Base-by-base conservation (phyloP, 2,329 filamentous ascomycete species). In the Exophiala aquamarina region DNA sequence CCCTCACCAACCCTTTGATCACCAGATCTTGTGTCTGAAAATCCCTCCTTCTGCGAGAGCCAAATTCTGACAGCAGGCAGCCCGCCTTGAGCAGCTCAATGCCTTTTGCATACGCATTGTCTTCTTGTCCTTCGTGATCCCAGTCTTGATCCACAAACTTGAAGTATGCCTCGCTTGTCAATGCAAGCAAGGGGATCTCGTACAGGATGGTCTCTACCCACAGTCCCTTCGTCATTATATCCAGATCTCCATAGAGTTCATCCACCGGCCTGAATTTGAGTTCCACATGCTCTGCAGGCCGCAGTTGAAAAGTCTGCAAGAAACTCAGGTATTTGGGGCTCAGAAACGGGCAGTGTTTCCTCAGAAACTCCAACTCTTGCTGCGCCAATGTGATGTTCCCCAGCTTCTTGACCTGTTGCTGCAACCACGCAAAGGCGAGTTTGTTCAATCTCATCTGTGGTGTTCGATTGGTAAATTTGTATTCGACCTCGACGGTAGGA, bases 201-300 rank as follows among this genome's bases (percentile, higher is more conserved):
- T 98, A 98, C 18, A 98, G 80, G 48, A 98, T 98, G 0, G 93
- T 97, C 58, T 96, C 90, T 7, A 89, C 80, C 93, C 93, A 98
- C 44, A 83, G 75, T 8, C 93, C 93, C 59, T 83, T 83, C 54
- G 94, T 85, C 32, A 82, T 73, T 55, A 97, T 83, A 58, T 85
- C 74, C 40, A 96, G 72, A 49, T 91, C 85, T 34, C 93, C 93
- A 34, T 85, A 60, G 48, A 85, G 82, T 2, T 81, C 73, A 39
- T 86, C 82, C 58, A 87, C 73, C 0, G 77, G 71, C 0, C 63
- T 61, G 50, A 95, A 95, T 1, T 76, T 81, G 10, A 89, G 73
- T 14, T 77, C 74, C 34, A 97, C 79, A 63, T 98, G 91, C 50
- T 93, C 84, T 15, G 83, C 77, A 0, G 93, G 93, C 41, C 82